Conservation (phyloP, 1,139 yeast species). For the Taiozyma onychis region DNA sequence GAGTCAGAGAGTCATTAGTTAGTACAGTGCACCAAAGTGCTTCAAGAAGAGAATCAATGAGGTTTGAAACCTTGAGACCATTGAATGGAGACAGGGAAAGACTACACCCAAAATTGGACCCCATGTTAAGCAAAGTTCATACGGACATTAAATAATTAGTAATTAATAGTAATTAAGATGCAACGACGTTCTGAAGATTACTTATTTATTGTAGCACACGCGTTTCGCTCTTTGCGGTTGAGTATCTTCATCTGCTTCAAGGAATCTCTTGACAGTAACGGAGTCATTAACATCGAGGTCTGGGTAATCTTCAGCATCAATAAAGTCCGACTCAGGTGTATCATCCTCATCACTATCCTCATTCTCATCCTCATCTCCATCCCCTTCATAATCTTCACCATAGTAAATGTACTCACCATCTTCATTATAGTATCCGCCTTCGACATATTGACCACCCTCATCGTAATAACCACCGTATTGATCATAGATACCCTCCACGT, state of each 20-base stretch:
- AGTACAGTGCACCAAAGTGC: constrained; percentile 14
- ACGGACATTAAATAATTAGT: not conserved
- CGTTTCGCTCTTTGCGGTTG: not conserved
- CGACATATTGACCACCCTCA: not conserved
- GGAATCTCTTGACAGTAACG: not conserved
- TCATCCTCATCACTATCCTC: not conserved
- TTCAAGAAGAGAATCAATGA: constrained; percentile 7
- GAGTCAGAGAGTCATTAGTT: constrained; percentile 36
- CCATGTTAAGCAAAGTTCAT: not conserved
- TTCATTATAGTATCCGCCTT: not conserved
- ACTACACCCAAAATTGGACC: not conserved
- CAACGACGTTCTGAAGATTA: not conserved
- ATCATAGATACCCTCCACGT: not conserved
- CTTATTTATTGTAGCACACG: not conserved
- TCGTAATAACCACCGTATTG: not conserved
- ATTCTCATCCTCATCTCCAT: no score
- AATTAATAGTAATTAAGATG: not conserved
- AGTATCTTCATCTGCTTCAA: not conserved
- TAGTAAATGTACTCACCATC: not conserved
- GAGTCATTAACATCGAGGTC: not conserved
- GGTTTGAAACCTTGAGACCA: constrained; percentile 4
- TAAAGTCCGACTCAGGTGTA: not conserved
- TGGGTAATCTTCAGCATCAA: not conserved
- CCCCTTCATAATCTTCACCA: not conserved
- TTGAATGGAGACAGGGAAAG: constrained; percentile 3